A percentile compares a stretch with the other conserved stretches of the same genome.
Evolutionary conservation across 768 basidiomycete species (phyloP).

Genomic region (Mycena sanguinolenta): DNA sequence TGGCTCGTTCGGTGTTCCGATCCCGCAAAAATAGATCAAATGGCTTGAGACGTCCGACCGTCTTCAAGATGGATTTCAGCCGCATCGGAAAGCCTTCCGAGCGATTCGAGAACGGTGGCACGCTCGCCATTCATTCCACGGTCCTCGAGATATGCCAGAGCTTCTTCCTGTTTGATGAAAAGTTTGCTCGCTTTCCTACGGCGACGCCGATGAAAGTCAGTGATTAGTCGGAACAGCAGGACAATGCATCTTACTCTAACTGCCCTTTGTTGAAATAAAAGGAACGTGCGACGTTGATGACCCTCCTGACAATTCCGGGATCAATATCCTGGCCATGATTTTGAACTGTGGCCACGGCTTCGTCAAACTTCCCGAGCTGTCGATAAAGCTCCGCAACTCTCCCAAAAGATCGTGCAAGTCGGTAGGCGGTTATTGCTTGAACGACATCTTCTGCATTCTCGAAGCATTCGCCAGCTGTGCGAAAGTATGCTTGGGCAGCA

Average conservation of each 20-base stretch:
- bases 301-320: not conserved
- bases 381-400: conserved; percentile 61
- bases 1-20: conserved; percentile 47
- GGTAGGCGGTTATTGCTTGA: conserved; percentile 61
- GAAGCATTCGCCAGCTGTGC: conserved; percentile 62
- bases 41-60: conserved; percentile 62
- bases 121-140: conserved; percentile 64
- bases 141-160: conserved; percentile 68
- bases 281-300: conserved; percentile 20
- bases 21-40: conserved; percentile 59
- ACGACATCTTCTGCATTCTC: conserved; percentile 52
- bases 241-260: conserved; percentile 42
- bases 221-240: not conserved
- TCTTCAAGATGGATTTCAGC: conserved; percentile 64
- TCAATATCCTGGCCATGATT: conserved; percentile 4
- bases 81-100: conserved; percentile 60
- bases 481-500: conserved; percentile 52
- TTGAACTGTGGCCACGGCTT: conserved; percentile 53
- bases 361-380: conserved; percentile 62
- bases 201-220: conserved; percentile 2
- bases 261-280: conserved; percentile 38
- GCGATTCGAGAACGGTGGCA: conserved; percentile 57
- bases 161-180: conserved; percentile 65
- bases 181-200: conserved; percentile 60
- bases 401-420: conserved; percentile 56